These are phyloP conservation scores for Claviceps maximensis DNA, from an alignment of 2,329 filamentous ascomycete species.

Conservation along the genomic window DNA sequence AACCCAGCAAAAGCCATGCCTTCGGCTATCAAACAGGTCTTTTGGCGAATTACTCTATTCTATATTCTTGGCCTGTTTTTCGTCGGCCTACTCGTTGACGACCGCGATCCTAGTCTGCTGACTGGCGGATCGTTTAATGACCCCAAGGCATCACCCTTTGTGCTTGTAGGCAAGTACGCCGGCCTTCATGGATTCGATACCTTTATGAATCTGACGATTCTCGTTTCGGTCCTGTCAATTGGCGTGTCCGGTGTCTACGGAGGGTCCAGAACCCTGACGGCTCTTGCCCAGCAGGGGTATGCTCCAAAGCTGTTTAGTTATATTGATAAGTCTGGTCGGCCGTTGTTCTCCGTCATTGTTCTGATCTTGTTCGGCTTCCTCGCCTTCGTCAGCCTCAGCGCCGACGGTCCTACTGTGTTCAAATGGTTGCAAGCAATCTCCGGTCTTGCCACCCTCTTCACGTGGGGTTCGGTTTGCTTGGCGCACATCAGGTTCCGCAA, in stretches of 20 bases:
- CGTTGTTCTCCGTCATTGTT: conserved; percentile 34
- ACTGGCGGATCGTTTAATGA: conserved; percentile 26
- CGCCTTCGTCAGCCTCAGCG: conserved; percentile 25
- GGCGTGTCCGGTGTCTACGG: conserved; percentile 47
- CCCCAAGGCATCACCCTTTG: conserved; percentile 36
- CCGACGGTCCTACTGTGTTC: conserved; percentile 37
- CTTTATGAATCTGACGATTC: conserved; percentile 47
- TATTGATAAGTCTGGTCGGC: conserved; percentile 44
- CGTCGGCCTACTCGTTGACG: conserved; percentile 35
- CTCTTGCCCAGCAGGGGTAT: conserved; percentile 45
- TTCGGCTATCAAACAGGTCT: conserved; percentile 69
- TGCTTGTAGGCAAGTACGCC: conserved; percentile 42
- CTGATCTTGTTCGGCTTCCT: conserved; percentile 37
- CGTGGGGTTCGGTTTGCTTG: conserved; percentile 51
- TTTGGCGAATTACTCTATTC: conserved; percentile 44
- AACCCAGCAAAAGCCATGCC: conserved; percentile 65
- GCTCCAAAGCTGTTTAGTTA: conserved; percentile 44
- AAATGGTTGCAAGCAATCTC: conserved; percentile 52
- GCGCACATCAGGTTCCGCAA: conserved; percentile 52
- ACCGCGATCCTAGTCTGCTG: conserved; percentile 30
- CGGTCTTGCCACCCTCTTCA: conserved; percentile 47
- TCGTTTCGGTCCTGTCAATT: conserved; percentile 45
- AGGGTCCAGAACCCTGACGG: conserved; percentile 44
- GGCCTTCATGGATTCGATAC: conserved; percentile 37
- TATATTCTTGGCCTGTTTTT: conserved; percentile 40